Evolutionary conservation across 2,329 filamentous ascomycete genomes (phyloP).

Genomic region (Metarhizium guizhouense): DNA sequence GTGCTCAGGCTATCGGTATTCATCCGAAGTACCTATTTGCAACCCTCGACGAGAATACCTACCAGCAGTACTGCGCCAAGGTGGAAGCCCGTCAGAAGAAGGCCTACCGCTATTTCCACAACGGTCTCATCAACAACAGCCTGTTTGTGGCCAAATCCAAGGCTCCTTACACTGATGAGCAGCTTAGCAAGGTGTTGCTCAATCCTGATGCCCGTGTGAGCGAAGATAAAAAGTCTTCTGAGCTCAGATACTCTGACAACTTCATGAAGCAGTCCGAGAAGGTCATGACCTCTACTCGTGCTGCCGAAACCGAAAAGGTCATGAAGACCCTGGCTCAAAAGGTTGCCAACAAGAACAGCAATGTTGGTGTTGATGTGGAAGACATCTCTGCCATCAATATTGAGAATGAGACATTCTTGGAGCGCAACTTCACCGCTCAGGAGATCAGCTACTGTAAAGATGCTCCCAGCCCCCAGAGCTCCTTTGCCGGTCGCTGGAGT

Average conservation of each 20-base stretch:
- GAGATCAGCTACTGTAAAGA: slow-evolving; percentile 84
- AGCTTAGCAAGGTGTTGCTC: slow-evolving; percentile 80
- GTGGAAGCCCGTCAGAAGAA: slow-evolving; percentile 94
- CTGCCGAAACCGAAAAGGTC: slow-evolving; percentile 61
- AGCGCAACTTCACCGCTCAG: slow-evolving; percentile 82
- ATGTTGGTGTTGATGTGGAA: slow-evolving; percentile 91
- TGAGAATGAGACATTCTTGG: slow-evolving; percentile 85
- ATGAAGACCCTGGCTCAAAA: slow-evolving; percentile 67
- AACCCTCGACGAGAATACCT: slow-evolving; percentile 80
- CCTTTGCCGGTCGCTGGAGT: slow-evolving; percentile 91
- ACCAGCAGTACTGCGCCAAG: slow-evolving; percentile 74
- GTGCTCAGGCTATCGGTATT: slow-evolving; percentile 91
- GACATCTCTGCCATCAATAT: slow-evolving; percentile 81
- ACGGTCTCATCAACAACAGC: slow-evolving; percentile 94
- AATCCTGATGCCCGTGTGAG: slow-evolving; percentile 86
- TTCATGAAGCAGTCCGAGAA: slow-evolving; percentile 59
- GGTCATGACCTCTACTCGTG: slow-evolving; percentile 35
- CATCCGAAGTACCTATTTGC: slow-evolving; percentile 95
- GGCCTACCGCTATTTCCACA: slow-evolving; percentile 97
- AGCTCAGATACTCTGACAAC: slow-evolving; percentile 63
- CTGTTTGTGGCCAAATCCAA: slow-evolving; percentile 94
- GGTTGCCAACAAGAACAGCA: slow-evolving; percentile 51
- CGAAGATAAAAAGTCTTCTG: slow-evolving; percentile 76
- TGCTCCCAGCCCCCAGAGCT: slow-evolving; percentile 72
- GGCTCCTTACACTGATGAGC: slow-evolving; percentile 80